Conservation (phyloP, 129 eudicot species). For the Centrapalus pauciflorus region DNA sequence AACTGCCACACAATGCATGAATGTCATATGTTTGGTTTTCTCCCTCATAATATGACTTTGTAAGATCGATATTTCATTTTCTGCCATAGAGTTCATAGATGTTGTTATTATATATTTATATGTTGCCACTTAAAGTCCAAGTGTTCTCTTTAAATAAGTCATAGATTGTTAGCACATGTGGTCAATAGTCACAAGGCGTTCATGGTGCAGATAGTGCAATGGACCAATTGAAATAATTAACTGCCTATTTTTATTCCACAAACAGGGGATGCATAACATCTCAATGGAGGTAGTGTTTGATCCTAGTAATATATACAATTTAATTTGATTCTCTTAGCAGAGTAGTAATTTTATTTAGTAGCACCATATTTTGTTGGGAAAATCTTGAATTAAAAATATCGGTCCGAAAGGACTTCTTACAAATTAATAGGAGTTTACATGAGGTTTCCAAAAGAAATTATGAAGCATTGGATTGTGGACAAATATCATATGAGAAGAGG, state of each 20-base stretch:
- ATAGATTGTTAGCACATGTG: neutral
- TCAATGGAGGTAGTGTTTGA: neutral
- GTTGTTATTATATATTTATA: no score
- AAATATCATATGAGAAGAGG: neutral
- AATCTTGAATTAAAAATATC: neutral
- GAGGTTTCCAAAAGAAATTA: neutral
- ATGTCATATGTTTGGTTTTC: neutral
- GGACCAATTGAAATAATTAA: neutral
- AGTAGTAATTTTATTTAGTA: neutral
- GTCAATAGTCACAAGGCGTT: neutral
- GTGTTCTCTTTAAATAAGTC: neutral
- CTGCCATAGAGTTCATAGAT: neutral
- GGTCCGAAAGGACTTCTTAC: neutral
- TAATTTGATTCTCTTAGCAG: neutral
- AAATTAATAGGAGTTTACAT: neutral
- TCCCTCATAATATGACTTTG: neutral
- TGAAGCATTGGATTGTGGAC: neutral
- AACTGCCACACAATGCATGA: neutral
- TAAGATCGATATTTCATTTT: neutral
- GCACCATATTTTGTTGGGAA: neutral
- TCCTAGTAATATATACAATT: neutral
- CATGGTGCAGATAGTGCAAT: neutral
- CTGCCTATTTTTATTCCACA: neutral
- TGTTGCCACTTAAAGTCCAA: neutral
- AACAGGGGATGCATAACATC: neutral